Conservation (phyloP, 768 basidiomycete species). For the Auricularia sp. region DNA sequence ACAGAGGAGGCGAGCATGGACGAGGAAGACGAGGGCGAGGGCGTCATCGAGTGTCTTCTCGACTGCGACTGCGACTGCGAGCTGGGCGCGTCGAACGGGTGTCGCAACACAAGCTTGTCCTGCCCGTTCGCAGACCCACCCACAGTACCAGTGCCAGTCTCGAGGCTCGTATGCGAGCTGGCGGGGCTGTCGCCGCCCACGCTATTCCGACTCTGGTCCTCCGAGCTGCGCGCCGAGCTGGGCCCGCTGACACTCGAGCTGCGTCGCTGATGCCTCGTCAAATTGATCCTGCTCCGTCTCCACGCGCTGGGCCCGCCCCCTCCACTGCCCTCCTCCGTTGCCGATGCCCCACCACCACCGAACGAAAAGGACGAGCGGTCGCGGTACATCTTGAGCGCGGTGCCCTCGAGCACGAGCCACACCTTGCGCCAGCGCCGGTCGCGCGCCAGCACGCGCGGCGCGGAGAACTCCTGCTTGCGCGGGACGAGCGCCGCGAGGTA, state of each 20-base stretch:
- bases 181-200: neutral
- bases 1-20: no score
- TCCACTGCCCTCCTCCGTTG: neutral
- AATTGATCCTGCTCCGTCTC: neutral
- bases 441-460: constrained; percentile 76
- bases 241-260: neutral
- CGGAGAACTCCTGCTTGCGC: constrained; percentile 86
- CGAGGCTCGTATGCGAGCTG: neutral
- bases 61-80: no score
- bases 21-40: neutral
- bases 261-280: neutral
- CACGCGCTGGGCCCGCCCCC: neutral
- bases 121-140: neutral
- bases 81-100: neutral
- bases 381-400: constrained; percentile 71
- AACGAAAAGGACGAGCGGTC: constrained; percentile 29
- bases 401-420: constrained; percentile 86
- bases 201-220: neutral
- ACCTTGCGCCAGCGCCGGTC: constrained; percentile 89
- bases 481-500: constrained; percentile 75
- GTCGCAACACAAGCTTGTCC: neutral
- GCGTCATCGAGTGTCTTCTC: neutral
- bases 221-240: neutral
- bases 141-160: neutral
- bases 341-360: neutral